phyloP scores from a whole-genome alignment of 805 yeast genomes.

The Schwanniomyces vanrijiae region DNA sequence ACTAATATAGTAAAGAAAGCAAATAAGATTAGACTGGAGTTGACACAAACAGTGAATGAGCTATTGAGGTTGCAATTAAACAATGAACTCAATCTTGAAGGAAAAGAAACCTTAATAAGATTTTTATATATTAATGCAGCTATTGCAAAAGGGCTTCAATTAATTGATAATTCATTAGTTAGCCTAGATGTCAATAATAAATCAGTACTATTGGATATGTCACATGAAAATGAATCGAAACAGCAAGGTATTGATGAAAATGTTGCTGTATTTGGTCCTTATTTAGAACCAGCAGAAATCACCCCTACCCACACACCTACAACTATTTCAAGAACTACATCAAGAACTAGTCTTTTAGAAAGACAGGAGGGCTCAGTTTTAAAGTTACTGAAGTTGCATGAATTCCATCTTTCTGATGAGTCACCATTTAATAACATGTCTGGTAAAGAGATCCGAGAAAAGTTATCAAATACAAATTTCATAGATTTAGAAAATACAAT shows the following conservation, averaged over 20 bases:
- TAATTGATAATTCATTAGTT: constrained; percentile 36
- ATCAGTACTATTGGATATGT: constrained; percentile 6
- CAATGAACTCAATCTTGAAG: constrained; percentile 59
- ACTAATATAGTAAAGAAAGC: constrained; percentile 25
- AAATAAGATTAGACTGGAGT: constrained; percentile 25
- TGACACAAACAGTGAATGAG: constrained; percentile 42
- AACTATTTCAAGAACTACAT: constrained; percentile 21
- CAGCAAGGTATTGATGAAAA: not conserved
- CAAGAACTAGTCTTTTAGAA: constrained; percentile 34
- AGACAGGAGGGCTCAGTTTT: constrained; percentile 43
- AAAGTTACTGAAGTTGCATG: constrained; percentile 31
- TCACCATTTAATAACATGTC: constrained; percentile 16
- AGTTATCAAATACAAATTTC: constrained; percentile 28
- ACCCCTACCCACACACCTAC: constrained; percentile 11
- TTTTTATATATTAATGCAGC: constrained; percentile 70
- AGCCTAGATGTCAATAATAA: constrained; percentile 11
- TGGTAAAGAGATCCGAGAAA: constrained; percentile 41
- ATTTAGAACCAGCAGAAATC: not conserved
- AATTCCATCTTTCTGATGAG: constrained; percentile 13
- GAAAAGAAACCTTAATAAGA: constrained; percentile 73
- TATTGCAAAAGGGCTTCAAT: constrained; percentile 53
- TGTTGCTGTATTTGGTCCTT: not conserved
- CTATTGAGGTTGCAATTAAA: constrained; percentile 57
- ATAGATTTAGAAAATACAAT: constrained; percentile 35
- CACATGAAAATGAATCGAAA: constrained; percentile 26